Percentiles rank a stretch among this genome's conserved stretches.
phyloP scores from a whole-genome alignment of 345 rosid species.

The Hypericum androsaemum region DNA sequence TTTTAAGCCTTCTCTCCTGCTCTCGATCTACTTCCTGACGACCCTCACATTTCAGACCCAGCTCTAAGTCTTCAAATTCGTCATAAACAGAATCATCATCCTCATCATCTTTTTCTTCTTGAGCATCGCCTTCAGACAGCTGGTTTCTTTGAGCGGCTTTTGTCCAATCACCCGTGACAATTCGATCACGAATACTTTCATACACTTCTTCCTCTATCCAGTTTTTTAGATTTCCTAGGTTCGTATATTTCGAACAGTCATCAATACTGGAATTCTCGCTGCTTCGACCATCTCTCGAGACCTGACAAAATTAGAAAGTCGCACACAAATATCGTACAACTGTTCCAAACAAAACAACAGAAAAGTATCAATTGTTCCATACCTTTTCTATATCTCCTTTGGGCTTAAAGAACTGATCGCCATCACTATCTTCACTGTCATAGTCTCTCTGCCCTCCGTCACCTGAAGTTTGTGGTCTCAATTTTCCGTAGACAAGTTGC shows the following conservation, averaged over 20 bases:
- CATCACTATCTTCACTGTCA: conserved; percentile 54
- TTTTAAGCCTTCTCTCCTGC: conserved; percentile 64
- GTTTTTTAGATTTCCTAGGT: conserved; percentile 34
- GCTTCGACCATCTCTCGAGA: conserved; percentile 32
- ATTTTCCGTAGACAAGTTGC: conserved; percentile 74
- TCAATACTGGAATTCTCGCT: conserved; percentile 34
- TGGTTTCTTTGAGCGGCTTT: conserved; percentile 58
- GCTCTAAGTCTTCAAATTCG: conserved; percentile 91
- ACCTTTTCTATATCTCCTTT: conserved; percentile 73
- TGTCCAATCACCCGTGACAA: conserved; percentile 87
- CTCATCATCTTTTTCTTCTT: conserved; percentile 17
- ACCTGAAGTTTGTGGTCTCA: conserved; percentile 27
- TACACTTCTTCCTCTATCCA: conserved; percentile 59
- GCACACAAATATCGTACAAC: not conserved
- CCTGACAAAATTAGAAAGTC: conserved; percentile 35
- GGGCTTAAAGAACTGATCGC: conserved; percentile 74
- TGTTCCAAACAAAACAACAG: not conserved
- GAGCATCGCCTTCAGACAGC: conserved; percentile 20
- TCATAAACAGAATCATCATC: conserved; percentile 57
- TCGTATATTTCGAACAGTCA: conserved; percentile 67
- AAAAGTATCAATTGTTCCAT: conserved; percentile 1
- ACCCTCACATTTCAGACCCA: conserved; percentile 44
- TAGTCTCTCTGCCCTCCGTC: conserved; percentile 31
- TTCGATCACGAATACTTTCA: conserved; percentile 72
- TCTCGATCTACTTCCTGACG: conserved; percentile 36